Evolutionary conservation across 2,329 filamentous ascomycete species (phyloP), one percentile per base, ranked within the genome.

Genomic region (Arachnopeziza araneosa): DNA sequence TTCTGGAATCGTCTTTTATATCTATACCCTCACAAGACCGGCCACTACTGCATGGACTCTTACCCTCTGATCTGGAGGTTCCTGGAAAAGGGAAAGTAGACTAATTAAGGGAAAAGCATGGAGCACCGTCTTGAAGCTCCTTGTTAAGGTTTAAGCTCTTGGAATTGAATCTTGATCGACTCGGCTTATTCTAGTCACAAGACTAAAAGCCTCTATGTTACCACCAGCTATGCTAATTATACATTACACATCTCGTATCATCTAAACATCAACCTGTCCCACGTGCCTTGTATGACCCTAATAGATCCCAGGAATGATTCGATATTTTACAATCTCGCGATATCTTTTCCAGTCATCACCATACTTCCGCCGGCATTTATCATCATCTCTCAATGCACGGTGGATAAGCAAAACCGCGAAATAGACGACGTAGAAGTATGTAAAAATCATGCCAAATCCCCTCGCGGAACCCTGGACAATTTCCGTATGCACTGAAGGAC

Each of bases 371-470:
- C 83, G 80, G 75, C 93, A 98, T 80, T 96, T 96, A 73, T 91
- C 89, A 67, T 97, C 93, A 67, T 98, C 93, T 57, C 93, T 83
- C 60, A 85, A 79, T 72, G 96, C 92, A 22, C 93, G 88, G 73
- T 97, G 93, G 57, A 97, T 79, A 12, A 98, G 80, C 63, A 98
- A 77, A 14, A 96, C 77, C 2, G 87, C 92, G 77, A 98, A 97
- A 78, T 97, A 98, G 8, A 96, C 70, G 67, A 97, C 81, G 77
- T 96, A 98, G 73, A 97, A 97, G 78, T 97, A 98, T 0, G 93
- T 96, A 66, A 97, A 84, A 52, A 93, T 78, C 76, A 93, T 92
- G 53, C 89, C 92, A 84, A 89, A 96, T 23, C 91, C 93, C 67
- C 83, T 84, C 32, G 90, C 87, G 24, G 86, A 85, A 44, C 87